Conservation (phyloP, 345 rosid species). For the Chamaenerion angustifolium region DNA sequence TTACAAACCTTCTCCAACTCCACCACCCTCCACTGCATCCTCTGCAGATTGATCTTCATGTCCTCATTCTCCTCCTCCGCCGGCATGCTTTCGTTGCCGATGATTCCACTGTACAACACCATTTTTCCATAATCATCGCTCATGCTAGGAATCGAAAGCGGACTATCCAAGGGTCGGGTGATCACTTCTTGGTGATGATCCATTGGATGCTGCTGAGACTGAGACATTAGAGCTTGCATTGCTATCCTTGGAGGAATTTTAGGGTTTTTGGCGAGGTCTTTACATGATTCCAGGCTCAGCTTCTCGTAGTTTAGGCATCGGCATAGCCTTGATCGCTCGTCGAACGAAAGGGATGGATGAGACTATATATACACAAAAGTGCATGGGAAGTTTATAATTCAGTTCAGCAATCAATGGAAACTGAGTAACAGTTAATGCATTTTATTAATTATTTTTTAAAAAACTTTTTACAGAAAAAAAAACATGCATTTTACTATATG, state of each 20-base stretch:
- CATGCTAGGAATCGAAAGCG: background rate
- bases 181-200: slow-evolving; percentile 8
- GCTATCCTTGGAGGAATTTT: slow-evolving; percentile 64
- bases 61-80: slow-evolving; percentile 23
- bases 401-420: too few relatives aligned
- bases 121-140: background rate
- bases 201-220: slow-evolving; percentile 11
- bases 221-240: slow-evolving; percentile 55
- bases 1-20: slow-evolving; percentile 45
- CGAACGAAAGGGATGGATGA: slow-evolving; percentile 43
- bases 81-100: slow-evolving; percentile 13
- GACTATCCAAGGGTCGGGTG: slow-evolving; percentile 7
- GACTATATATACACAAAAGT: slow-evolving; percentile 19
- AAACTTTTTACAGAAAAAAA: too few relatives aligned
- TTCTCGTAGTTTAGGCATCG: slow-evolving; percentile 56
- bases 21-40: slow-evolving; percentile 34
- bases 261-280: slow-evolving; percentile 68
- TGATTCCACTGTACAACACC: slow-evolving; percentile 3
- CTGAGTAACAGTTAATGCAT: too few relatives aligned
- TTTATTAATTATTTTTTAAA: too few relatives aligned
- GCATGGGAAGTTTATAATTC: too few relatives aligned
- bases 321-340: slow-evolving; percentile 51
- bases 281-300: slow-evolving; percentile 56
- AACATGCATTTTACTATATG: too few relatives aligned
- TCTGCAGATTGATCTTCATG: slow-evolving; percentile 21